Conservation (phyloP, 108 stramenopile genomes). For the Fragilariopsis cylindrus region DNA sequence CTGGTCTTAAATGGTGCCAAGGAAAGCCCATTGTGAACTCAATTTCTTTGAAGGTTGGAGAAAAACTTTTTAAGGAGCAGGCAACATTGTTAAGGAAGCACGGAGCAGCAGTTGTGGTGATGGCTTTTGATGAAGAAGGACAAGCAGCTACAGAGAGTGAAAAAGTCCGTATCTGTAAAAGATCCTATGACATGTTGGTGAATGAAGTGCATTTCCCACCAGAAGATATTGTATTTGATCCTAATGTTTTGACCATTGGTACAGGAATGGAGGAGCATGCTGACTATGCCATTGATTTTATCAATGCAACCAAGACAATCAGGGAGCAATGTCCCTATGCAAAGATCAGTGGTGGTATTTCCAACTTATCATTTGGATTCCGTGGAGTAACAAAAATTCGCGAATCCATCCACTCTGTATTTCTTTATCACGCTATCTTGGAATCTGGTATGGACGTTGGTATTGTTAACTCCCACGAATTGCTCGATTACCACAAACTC, state of each 20-base stretch:
- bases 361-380: constrained; percentile 96
- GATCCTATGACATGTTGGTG: constrained; percentile 94
- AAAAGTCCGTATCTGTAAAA: constrained; percentile 96
- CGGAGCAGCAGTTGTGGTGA: constrained; percentile 96
- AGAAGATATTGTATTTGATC: constrained; percentile 97
- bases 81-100: constrained; percentile 91
- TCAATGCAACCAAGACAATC: constrained; percentile 88
- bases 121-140: constrained; percentile 98
- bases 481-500: constrained; percentile 80
- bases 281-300: constrained; percentile 95
- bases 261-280: constrained; percentile 97
- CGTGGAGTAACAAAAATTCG: constrained; percentile 91
- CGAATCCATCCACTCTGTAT: constrained; percentile 96
- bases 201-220: constrained; percentile 92
- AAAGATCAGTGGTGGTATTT: constrained; percentile 95
- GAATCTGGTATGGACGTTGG: constrained; percentile 98
- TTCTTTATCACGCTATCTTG: constrained; percentile 87
- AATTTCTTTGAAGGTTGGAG: constrained; percentile 95
- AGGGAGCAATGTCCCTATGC: constrained; percentile 93
- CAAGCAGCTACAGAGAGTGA: constrained; percentile 93
- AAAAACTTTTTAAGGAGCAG: constrained; percentile 94
- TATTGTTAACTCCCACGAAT: constrained; percentile 95
- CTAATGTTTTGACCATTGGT: constrained; percentile 95
- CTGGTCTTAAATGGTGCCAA: constrained; percentile 93
- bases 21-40: constrained; percentile 95